Base-by-base conservation (phyloP, 176 grass and related monocot species). In the Poa annua region DNA sequence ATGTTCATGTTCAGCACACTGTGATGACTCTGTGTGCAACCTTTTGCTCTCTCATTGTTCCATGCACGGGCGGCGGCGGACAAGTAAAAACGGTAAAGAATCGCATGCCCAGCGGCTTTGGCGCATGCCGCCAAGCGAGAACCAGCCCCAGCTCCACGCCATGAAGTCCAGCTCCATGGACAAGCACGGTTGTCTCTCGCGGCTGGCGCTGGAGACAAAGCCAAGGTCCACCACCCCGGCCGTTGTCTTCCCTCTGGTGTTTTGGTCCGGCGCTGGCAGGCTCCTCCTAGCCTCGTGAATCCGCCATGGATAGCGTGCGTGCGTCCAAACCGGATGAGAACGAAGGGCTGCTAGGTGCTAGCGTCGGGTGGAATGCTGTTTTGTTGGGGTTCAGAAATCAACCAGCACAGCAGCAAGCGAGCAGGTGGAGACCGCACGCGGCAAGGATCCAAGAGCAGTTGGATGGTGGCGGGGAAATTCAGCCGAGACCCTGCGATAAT, bases 401-500 rank as follows among this genome's bases (percentile, higher is more conserved):
- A n/a, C n/a, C n/a, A n/a, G n/a, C n/a, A n/a, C n/a, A n/a, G n/a
- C n/a, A 7, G 8, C 22, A 9, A 41, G 7, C 1, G 39, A 8
- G 7, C 61, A 38, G 62, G 45, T 22, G 45, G 44, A 22, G 17
- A 6, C 3, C 45, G 45, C 64, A 72, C 17, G 41, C 41, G 24
- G 80, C 35, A 36, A 49, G 10, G 0, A 12, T 49, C 81, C 68
- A 74, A 62, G 21, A 35, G 15, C 62, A 66, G 15, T 29, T 24
- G 15, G 69, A 13, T 72, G 22, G 69, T 17, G 68, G 20, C 11
- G 11, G 35, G 21, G 12, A 19, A 12, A 12, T 6, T 36, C 1
- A 52, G 51, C 74, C 19, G 72, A 12, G 29, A 19, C 8, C 47
- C 66, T 54, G 68, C 45, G 80, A 72, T 88, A 73, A 80, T 44